Conservation (phyloP, 1,284 basidiomycete species). For the Golubevia pallescens region DNA sequence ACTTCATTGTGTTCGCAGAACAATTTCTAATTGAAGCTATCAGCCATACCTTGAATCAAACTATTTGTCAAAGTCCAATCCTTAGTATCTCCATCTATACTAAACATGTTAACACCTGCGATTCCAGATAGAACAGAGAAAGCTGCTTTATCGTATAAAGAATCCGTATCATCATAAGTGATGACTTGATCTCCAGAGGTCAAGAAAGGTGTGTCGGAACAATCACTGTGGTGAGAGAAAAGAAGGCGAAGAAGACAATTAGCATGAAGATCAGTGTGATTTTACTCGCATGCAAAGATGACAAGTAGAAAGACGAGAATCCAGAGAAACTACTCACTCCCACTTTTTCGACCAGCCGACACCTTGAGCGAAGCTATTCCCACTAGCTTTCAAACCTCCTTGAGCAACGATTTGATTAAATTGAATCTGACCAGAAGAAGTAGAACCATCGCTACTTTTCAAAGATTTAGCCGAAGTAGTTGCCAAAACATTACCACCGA, state of each 20-base stretch:
- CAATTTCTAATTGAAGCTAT: too few relatives aligned
- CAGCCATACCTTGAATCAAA: neutral
- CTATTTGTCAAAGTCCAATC: conserved; percentile 27
- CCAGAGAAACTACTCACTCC: conserved; percentile 14
- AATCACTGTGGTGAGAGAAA: conserved; percentile 12
- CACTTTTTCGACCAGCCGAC: conserved; percentile 42
- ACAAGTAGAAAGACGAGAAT: neutral
- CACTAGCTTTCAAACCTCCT: conserved; percentile 21
- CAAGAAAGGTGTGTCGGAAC: conserved; percentile 47
- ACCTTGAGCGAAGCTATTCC: conserved; percentile 18
- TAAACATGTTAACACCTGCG: conserved; percentile 43
- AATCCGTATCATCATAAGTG: conserved; percentile 48
- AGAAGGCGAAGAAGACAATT: neutral
- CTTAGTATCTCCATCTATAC: conserved; percentile 42
- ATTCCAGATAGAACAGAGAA: conserved; percentile 38
- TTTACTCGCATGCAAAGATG: neutral
- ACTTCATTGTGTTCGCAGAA: too few relatives aligned
- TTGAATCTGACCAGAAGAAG: conserved; percentile 37
- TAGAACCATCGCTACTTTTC: conserved; percentile 13
- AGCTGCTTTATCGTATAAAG: conserved; percentile 41
- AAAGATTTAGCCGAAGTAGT: neutral
- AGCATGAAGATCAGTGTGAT: neutral
- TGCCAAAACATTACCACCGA: too few relatives aligned
- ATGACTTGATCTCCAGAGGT: conserved; percentile 30
- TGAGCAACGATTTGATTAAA: conserved; percentile 28